phyloP scores from a whole-genome alignment of 495 filamentous ascomycete genomes.

The Aspergillus diversus region DNA sequence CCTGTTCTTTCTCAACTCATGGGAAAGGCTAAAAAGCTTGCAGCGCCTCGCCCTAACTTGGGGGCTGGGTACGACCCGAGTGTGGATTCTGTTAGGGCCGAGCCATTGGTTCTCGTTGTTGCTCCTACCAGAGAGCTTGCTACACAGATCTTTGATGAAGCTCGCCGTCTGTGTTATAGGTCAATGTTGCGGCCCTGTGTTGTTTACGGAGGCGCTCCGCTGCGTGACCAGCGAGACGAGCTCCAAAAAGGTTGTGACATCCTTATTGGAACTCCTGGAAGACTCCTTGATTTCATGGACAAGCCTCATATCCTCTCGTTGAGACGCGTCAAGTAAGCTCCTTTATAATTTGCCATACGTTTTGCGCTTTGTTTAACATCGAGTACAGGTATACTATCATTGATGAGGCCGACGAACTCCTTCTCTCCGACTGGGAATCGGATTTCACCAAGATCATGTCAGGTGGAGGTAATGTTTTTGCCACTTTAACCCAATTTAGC shows the following conservation, averaged over 20 bases:
- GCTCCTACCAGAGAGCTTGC: constrained; percentile 87
- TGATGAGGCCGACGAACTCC: constrained; percentile 94
- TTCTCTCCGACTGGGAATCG: constrained; percentile 72
- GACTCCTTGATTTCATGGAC: constrained; percentile 80
- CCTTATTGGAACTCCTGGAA: constrained; percentile 84
- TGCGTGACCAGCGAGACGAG: constrained; percentile 65
- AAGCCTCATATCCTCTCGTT: constrained; percentile 69
- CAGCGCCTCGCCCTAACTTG: constrained; percentile 71
- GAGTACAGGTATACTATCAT: constrained; percentile 73
- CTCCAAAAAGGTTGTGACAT: constrained; percentile 86
- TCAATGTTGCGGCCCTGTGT: constrained; percentile 94
- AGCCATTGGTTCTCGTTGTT: constrained; percentile 87
- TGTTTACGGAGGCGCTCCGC: constrained; percentile 81
- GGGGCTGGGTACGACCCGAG: constrained; percentile 45
- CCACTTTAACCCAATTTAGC: constrained; percentile 19
- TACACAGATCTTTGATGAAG: constrained; percentile 92
- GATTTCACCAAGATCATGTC: constrained; percentile 72
- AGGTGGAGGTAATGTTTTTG: constrained; percentile 65
- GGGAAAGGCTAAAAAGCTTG: constrained; percentile 88
- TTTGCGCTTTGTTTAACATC: constrained; percentile 15
- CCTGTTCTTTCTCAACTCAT: constrained; percentile 88
- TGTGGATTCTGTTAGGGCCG: constrained; percentile 60
- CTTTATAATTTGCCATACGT: constrained; percentile 1
- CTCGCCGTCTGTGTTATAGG: constrained; percentile 87
- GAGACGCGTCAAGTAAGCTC: constrained; percentile 68